Conservation (phyloP, 371 early-diverging fungal species). For the Saksenaea vasiformis region DNA sequence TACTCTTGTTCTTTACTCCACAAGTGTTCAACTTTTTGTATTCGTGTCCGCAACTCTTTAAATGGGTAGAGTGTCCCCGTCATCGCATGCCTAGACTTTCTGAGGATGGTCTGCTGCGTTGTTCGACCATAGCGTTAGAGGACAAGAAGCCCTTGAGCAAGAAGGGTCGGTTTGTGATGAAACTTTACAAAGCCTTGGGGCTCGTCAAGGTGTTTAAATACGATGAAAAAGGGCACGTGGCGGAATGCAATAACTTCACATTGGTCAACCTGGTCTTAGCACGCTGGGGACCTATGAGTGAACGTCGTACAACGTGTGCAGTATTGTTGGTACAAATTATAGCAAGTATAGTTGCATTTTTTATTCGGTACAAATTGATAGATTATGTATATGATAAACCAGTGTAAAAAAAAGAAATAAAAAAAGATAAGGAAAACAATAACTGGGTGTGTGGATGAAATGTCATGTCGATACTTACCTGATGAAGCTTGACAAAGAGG, state of each 20-base stretch:
- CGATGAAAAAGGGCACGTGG: slow-evolving; percentile 55
- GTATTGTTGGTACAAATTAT: slow-evolving; percentile 68
- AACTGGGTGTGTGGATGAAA: not conserved
- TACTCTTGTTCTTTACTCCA: slow-evolving; percentile 91
- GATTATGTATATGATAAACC: slow-evolving; percentile 64
- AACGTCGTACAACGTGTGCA: slow-evolving; percentile 59
- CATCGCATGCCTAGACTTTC: slow-evolving; percentile 90
- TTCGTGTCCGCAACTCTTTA: slow-evolving; percentile 93
- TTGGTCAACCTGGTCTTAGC: slow-evolving; percentile 88
- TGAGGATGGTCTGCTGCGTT: slow-evolving; percentile 51
- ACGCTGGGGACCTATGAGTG: slow-evolving; percentile 73
- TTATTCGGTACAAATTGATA: slow-evolving; percentile 77
- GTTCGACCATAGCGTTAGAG: slow-evolving; percentile 34
- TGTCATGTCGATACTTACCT: too few relatives aligned
- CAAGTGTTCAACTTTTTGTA: slow-evolving; percentile 97
- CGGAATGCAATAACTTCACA: slow-evolving; percentile 86
- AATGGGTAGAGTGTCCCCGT: slow-evolving; percentile 95
- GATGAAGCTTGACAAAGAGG: too few relatives aligned
- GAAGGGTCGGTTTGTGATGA: slow-evolving; percentile 36
- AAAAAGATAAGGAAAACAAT: not conserved
- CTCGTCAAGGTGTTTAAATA: slow-evolving; percentile 57
- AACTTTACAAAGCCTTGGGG: slow-evolving; percentile 39
- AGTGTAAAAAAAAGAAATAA: slow-evolving; percentile 7
- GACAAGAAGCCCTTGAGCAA: slow-evolving; percentile 36
- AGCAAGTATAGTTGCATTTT: slow-evolving; percentile 71